A percentile compares a stretch with the other conserved stretches of the same genome.
Evolutionary conservation across 495 filamentous ascomycete species (phyloP).

Genomic region (Melanomma pulvis-pyrius): DNA sequence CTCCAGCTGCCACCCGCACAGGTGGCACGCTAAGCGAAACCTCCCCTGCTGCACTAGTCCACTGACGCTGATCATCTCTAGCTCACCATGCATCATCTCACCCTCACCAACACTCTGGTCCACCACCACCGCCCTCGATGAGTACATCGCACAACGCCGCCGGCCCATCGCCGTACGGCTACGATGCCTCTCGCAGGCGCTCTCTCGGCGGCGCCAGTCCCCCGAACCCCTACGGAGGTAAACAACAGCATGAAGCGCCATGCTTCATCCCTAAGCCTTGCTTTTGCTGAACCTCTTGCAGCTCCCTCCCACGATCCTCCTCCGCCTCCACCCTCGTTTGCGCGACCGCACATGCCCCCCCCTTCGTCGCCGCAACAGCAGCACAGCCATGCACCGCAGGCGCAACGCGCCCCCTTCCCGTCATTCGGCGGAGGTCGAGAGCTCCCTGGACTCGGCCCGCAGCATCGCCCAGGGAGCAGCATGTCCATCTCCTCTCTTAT

Average conservation of each 20-base stretch:
- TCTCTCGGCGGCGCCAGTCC: slow-evolving; percentile 45
- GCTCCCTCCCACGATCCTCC: slow-evolving; percentile 43
- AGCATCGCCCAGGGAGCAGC: slow-evolving; percentile 67
- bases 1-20: slow-evolving; percentile 24
- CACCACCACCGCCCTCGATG: slow-evolving; percentile 42
- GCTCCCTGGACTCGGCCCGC: slow-evolving; percentile 50
- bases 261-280: slow-evolving; percentile 11
- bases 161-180: slow-evolving; percentile 37
- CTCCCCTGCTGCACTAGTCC: slow-evolving; percentile 28
- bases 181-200: slow-evolving; percentile 40
- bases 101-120: slow-evolving; percentile 35
- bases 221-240: slow-evolving; percentile 41
- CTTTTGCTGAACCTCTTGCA: slow-evolving; percentile 19
- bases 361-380: slow-evolving; percentile 62
- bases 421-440: slow-evolving; percentile 57
- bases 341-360: slow-evolving; percentile 61
- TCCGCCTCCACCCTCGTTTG: slow-evolving; percentile 55
- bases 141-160: slow-evolving; percentile 28
- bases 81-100: slow-evolving; percentile 31
- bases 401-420: slow-evolving; percentile 41
- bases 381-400: slow-evolving; percentile 45
- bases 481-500: slow-evolving; percentile 98
- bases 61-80: slow-evolving; percentile 26
- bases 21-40: slow-evolving; percentile 32
- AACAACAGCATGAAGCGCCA: slow-evolving; percentile 16